Evolutionary conservation across 192 early-diverging fungal species (phyloP), one percentile per base, ranked within the genome.

Genomic region (Umbelopsis isabellina): DNA sequence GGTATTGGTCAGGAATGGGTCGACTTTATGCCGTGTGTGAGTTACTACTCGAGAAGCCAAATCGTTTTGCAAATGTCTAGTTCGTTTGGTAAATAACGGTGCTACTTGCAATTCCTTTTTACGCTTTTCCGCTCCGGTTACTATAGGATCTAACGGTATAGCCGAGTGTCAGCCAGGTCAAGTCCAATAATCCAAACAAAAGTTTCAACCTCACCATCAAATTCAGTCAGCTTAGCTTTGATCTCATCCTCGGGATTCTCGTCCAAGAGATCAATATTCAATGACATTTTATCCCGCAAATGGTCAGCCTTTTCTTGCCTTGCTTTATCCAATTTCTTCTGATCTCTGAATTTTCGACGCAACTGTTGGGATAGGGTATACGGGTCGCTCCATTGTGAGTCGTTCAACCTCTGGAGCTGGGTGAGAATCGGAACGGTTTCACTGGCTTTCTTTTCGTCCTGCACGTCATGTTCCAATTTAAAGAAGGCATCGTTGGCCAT

Each of bases 311-410:
- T 86, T 49, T 86, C 77, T 47, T 80, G 55, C 41, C 81, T 69
- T 18, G 53, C 75, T 52, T 88, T 82, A 6, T 81, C 78, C 16
- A 70, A 45, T 61, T 86, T 89, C 49, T 91, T 92, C 20, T 91
- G 90, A 1, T 82, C 84, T 27, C 95, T 74, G 68, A 97, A 93
- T 48, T 82, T 82, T 46, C 85, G 88, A 9, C 95, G 86, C 46
- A 97, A 64, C 46, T 73, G 73, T 68, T 92, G 88, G 30, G 91
- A 94, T 33, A 84, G 77, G 8, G 85, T 75, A 71, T 95, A 97
- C 0, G 93, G 86, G 73, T 97, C 90, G 27, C 77, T 85, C 93
- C 94, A 96, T 46, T 89, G 84, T 16, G 77, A 73, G n/a, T 95
- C 85, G 58, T 85, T 94, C 4, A 85, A 76, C 11, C 75, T 75